Conservation (phyloP, 2,329 filamentous ascomycete species). For the Sporothrix protearum region DNA sequence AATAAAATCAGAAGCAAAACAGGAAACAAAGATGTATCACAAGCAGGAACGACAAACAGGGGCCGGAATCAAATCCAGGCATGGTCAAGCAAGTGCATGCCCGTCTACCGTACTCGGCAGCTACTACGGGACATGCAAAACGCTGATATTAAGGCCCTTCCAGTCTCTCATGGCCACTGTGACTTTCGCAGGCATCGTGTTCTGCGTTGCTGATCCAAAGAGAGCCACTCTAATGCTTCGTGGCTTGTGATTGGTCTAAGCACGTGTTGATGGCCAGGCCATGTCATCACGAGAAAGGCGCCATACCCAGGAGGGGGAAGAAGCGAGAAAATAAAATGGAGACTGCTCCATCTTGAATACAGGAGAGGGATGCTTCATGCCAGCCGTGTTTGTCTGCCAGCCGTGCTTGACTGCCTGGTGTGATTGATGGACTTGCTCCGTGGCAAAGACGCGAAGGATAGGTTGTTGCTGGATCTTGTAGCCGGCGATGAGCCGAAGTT, state of each 20-base stretch:
- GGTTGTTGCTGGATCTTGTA: slow-evolving; percentile 10
- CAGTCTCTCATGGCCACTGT: neutral
- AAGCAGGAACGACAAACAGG: neutral
- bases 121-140: neutral
- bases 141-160: neutral
- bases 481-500: slow-evolving; percentile 22
- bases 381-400: neutral
- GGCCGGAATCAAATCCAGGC: neutral
- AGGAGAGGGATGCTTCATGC: neutral
- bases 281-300: neutral
- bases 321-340: neutral
- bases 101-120: neutral
- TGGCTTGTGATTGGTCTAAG: neutral
- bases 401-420: neutral
- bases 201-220: neutral
- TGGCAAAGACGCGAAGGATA: neutral
- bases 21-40: neutral
- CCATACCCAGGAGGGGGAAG: neutral
- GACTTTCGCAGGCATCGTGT: neutral
- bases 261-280: neutral
- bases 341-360: neutral
- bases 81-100: neutral
- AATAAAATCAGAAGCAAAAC: neutral
- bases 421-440: neutral
- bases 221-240: neutral